phyloP scores from a whole-genome alignment of 352 stramenopile genomes.

The Globisporangium canariense region DNA sequence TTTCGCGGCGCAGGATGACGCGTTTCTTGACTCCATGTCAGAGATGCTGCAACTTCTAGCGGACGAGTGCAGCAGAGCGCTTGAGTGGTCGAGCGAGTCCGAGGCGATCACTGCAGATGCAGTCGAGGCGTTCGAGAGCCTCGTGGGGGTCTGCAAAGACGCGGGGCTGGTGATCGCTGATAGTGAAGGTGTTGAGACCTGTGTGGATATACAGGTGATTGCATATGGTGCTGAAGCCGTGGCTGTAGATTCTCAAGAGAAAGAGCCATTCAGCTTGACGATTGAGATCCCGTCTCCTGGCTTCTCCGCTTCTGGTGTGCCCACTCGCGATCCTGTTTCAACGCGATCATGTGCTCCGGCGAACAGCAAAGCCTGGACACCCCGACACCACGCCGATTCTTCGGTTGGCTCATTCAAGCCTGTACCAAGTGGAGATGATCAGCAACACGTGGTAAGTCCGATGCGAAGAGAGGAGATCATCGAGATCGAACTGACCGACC shows the following conservation, averaged over 20 bases:
- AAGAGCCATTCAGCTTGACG: neutral
- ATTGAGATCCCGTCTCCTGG: neutral
- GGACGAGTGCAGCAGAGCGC: conserved; percentile 4
- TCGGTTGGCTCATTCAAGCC: neutral
- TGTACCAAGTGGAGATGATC: neutral
- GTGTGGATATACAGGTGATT: too few species aligned
- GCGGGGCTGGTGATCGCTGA: neutral
- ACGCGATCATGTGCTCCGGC: neutral
- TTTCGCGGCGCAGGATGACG: conserved; percentile 34
- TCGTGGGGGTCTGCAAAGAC: conserved; percentile 20
- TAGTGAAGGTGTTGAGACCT: neutral
- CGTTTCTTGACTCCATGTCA: conserved; percentile 23
- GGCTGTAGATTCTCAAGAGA: too few species aligned
- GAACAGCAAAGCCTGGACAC: neutral
- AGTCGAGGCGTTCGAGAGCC: conserved; percentile 17
- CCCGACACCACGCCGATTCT: neutral
- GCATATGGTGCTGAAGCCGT: too few species aligned
- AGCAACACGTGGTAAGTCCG: neutral
- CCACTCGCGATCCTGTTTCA: neutral
- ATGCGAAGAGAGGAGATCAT: conserved; percentile 25
- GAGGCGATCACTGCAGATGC: conserved; percentile 10
- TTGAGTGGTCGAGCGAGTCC: conserved; percentile 21
- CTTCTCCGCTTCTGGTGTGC: neutral
- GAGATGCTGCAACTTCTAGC: conserved; percentile 11
- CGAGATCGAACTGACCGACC: conserved; percentile 37